Conservation (phyloP, 1,284 basidiomycete genomes). For the Heterobasidion parviporum region DNA sequence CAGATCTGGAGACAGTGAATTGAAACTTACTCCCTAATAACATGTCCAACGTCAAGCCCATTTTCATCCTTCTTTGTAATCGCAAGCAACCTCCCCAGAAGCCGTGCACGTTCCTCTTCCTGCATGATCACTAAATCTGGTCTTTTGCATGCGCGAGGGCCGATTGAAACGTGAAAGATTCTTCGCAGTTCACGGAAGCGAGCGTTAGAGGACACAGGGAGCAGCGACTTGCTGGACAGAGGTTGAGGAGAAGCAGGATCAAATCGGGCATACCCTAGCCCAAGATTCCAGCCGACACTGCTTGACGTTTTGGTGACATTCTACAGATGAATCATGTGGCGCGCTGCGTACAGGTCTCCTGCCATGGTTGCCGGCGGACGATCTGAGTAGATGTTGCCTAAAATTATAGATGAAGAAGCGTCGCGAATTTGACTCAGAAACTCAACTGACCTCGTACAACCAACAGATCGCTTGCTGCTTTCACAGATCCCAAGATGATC, state of each 20-base stretch:
- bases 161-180: conserved; percentile 31
- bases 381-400: conserved; percentile 31
- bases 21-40: conserved; percentile 20
- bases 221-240: neutral
- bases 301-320: neutral
- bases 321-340: neutral
- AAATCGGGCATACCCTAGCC: conserved; percentile 27
- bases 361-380: conserved; percentile 31
- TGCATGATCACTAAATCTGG: conserved; percentile 18
- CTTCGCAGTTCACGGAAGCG: conserved; percentile 32
- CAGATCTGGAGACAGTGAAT: neutral
- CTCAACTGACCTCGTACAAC: conserved; percentile 17
- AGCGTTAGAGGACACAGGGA: conserved; percentile 22
- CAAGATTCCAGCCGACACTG: conserved; percentile 34
- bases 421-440: neutral
- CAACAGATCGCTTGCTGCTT: conserved; percentile 23
- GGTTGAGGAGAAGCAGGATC: neutral
- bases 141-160: conserved; percentile 23
- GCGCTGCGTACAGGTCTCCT: conserved; percentile 28
- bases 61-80: conserved; percentile 12
- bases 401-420: neutral
- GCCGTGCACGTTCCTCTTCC: conserved; percentile 22
- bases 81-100: conserved; percentile 22
- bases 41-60: conserved; percentile 18
- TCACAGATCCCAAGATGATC: conserved; percentile 20